These are phyloP conservation scores for Nakaseomyces uthaithaninus DNA, from an alignment of 1,139 yeast species.

Conservation along the genomic window DNA sequence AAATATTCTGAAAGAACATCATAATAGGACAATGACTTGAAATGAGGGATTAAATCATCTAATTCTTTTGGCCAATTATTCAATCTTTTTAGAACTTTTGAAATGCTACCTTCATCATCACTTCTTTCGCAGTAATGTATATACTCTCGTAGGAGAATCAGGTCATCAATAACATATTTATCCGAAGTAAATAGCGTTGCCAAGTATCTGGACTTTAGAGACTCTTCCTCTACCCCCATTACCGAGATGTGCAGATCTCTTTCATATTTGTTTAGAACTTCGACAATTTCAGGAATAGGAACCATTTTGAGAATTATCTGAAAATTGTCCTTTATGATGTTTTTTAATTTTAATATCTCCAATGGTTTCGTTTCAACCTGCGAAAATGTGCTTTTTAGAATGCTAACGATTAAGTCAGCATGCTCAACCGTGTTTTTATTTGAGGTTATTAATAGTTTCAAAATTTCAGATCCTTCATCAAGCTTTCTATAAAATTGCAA, in stretches of 20 bases:
- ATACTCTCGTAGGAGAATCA: background rate
- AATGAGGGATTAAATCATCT: background rate
- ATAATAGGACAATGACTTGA: background rate
- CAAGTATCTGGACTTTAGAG: conserved; percentile 16
- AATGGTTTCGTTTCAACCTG: conserved; percentile 1
- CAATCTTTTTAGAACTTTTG: conserved; percentile 15
- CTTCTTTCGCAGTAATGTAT: background rate
- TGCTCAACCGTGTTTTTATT: background rate
- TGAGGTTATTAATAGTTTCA: background rate
- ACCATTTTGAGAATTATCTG: conserved; percentile 7
- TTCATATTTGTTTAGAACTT: conserved; percentile 16
- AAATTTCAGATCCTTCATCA: background rate
- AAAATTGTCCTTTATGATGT: conserved; percentile 13
- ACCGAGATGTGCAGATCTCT: conserved; percentile 17
- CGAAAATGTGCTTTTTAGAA: conserved; percentile 1
- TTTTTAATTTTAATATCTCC: conserved; percentile 7
- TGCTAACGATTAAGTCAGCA: background rate
- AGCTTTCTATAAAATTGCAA: conserved; percentile 44
- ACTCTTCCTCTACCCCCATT: conserved; percentile 8
- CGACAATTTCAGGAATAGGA: conserved; percentile 12
- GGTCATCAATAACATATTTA: background rate
- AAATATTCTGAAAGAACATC: background rate
- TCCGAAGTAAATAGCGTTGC: conserved; percentile 13
- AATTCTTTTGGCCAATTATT: conserved; percentile 15
- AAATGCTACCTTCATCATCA: conserved; percentile 7